Conservation (phyloP, 495 filamentous ascomycete genomes). For the Cercophora samala region DNA sequence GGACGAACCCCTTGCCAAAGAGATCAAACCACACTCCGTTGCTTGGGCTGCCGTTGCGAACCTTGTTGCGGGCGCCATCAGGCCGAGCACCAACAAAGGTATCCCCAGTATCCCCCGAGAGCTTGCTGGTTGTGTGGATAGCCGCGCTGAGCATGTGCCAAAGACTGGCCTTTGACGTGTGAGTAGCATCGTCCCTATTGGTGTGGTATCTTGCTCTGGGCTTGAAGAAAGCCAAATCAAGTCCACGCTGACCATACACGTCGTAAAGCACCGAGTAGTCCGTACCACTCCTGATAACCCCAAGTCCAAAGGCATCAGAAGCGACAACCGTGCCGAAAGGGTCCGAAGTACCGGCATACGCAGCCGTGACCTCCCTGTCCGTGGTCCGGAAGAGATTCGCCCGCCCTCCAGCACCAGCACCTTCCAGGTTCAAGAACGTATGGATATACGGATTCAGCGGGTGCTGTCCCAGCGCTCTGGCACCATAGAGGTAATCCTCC, state of each 20-base stretch:
- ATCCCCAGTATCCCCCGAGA: constrained; percentile 66
- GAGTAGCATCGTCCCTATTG: constrained; percentile 76
- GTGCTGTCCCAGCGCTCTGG: constrained; percentile 77
- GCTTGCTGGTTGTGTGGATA: constrained; percentile 63
- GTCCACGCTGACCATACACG: constrained; percentile 76
- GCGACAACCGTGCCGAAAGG: constrained; percentile 82
- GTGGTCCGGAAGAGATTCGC: constrained; percentile 83
- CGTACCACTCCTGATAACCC: constrained; percentile 76
- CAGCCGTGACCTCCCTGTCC: constrained; percentile 79
- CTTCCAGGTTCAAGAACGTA: constrained; percentile 91
- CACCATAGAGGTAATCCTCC: constrained; percentile 89
- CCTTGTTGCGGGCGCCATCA: constrained; percentile 54
- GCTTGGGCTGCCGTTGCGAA: constrained; percentile 64
- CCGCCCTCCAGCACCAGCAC: constrained; percentile 87
- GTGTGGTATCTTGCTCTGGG: constrained; percentile 90
- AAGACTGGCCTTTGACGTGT: constrained; percentile 70
- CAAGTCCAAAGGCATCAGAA: constrained; percentile 76
- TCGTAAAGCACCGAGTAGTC: constrained; percentile 85
- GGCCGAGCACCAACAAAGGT: constrained; percentile 60
- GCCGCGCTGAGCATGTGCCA: constrained; percentile 93
- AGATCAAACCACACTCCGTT: constrained; percentile 91
- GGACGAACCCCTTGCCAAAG: constrained; percentile 75
- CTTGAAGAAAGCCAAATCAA: constrained; percentile 87
- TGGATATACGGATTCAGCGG: constrained; percentile 73
- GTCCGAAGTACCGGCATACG: constrained; percentile 65